Base-by-base conservation (phyloP, 2,329 filamentous ascomycete species). In the Curvularia sp. region DNA sequence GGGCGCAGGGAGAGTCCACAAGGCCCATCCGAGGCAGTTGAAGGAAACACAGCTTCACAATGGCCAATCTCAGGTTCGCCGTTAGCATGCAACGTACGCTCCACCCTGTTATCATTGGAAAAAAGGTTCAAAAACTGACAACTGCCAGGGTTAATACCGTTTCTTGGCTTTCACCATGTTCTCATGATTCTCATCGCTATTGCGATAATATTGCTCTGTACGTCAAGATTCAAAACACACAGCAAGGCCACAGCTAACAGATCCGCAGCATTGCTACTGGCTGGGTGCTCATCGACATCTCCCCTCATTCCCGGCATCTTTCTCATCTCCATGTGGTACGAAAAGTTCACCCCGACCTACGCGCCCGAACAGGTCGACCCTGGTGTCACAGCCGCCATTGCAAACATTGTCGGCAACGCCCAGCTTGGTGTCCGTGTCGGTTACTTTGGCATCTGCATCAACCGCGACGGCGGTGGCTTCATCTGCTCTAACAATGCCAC, bases 401-500 rank as follows among this genome's bases (percentile, higher is more conserved):
- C 88, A 61, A 96, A 95, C 79, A 96, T 99, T 62, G 94, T 96
- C 57, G 92, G 92, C 52, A 83, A 86, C 67, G 93, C 95, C 12
- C 86, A 87, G 59, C 83, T 99, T 48, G 92, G 96, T 77, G 93
- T 95, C 25, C 89, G 95, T 56, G 95, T 99, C 28, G 95, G 95
- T 66, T 99, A 96, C 82, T 99, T 99, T 73, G 95, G 95, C 68
- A 96, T 99, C 77, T 99, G 95, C 80, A 88, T 98, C 77, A 95
- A 93, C 79, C 89, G 92, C 1, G 92, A 97, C 75, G 91, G 90
- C 59, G 94, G 94, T 65, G 88, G 89, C 21, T 99, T 92, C 86
- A 86, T 98, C 58, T 99, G 95, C 85, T 95, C 91, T 77, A 96
- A 97, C 83, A 99, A 99, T 78, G 95, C 95, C 19, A 97, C 94